These are phyloP conservation scores for Clitopilus passeckerianus DNA, from an alignment of 768 basidiomycete genomes.

Conservation along the genomic window DNA sequence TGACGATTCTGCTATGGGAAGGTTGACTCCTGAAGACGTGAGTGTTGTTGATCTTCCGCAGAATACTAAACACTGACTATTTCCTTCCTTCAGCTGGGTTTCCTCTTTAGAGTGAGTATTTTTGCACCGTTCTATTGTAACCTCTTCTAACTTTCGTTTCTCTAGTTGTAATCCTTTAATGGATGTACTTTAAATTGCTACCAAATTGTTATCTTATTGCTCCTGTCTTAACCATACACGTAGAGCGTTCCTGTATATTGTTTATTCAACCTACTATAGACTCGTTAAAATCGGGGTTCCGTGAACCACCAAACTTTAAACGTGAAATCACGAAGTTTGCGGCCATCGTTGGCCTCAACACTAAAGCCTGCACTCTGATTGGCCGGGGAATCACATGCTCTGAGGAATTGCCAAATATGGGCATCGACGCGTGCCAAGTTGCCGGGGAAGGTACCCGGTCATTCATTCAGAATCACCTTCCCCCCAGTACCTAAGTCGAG, in stretches of 20 bases:
- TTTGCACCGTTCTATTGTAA: neutral
- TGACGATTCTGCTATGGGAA: conserved; percentile 89
- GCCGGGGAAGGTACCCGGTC: neutral
- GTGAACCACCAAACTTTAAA: neutral
- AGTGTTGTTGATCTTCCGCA: conserved; percentile 14
- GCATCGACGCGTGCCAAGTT: neutral
- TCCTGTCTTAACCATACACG: neutral
- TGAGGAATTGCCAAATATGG: neutral
- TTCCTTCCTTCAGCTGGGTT: conserved; percentile 35
- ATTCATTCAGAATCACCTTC: neutral
- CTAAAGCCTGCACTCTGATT: neutral
- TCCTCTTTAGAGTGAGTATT: conserved; percentile 50
- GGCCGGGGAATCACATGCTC: neutral
- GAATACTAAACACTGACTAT: conserved; percentile 3
- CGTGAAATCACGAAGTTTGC: neutral
- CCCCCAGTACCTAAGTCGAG: neutral
- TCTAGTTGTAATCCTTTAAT: neutral
- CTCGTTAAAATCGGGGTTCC: neutral
- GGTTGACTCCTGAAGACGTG: conserved; percentile 83
- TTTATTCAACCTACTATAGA: neutral
- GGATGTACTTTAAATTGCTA: too few species aligned
- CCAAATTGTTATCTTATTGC: neutral
- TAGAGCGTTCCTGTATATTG: neutral
- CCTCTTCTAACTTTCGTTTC: neutral
- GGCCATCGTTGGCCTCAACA: neutral